phyloP scores from a whole-genome alignment of 371 early-diverging fungal genomes.

The Mucor plumbeus region DNA sequence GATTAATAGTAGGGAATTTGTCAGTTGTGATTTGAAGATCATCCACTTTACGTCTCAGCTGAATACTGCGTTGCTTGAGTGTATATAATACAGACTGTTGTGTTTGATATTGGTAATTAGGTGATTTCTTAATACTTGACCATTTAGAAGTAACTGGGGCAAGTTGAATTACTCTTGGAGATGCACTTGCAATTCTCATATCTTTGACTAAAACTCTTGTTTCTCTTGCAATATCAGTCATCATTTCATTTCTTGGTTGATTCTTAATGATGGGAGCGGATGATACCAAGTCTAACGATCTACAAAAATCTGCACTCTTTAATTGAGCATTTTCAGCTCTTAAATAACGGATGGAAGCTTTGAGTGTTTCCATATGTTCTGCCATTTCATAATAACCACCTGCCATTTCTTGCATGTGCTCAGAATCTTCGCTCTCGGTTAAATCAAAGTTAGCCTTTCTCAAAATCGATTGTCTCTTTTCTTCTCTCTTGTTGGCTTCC shows the following conservation, averaged over 20 bases:
- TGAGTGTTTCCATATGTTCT: conserved; percentile 66
- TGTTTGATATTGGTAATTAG: conserved; percentile 75
- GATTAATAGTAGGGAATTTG: background rate
- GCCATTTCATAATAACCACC: conserved; percentile 31
- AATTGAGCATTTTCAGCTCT: conserved; percentile 84
- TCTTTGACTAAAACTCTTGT: conserved; percentile 49
- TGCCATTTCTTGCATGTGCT: conserved; percentile 29
- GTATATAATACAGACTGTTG: conserved; percentile 74
- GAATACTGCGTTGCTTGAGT: conserved; percentile 65
- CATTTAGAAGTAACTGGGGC: conserved; percentile 43
- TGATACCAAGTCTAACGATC: conserved; percentile 32
- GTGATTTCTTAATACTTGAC: conserved; percentile 61
- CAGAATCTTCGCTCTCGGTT: conserved; percentile 16
- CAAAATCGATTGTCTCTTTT: conserved; percentile 42
- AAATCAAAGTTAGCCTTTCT: conserved; percentile 36
- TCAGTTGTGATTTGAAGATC: conserved; percentile 22
- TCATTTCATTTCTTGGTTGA: conserved; percentile 4
- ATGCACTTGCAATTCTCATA: conserved; percentile 54
- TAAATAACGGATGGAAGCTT: conserved; percentile 75
- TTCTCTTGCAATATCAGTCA: conserved; percentile 35
- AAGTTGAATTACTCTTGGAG: conserved; percentile 61
- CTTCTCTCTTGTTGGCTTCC: conserved; percentile 45
- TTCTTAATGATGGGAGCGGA: background rate
- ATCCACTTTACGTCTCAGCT: conserved; percentile 54
- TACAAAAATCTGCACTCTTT: conserved; percentile 62